These are phyloP conservation scores for Inosperma sp. DNA, from an alignment of 768 basidiomycete species.

Conservation along the genomic window DNA sequence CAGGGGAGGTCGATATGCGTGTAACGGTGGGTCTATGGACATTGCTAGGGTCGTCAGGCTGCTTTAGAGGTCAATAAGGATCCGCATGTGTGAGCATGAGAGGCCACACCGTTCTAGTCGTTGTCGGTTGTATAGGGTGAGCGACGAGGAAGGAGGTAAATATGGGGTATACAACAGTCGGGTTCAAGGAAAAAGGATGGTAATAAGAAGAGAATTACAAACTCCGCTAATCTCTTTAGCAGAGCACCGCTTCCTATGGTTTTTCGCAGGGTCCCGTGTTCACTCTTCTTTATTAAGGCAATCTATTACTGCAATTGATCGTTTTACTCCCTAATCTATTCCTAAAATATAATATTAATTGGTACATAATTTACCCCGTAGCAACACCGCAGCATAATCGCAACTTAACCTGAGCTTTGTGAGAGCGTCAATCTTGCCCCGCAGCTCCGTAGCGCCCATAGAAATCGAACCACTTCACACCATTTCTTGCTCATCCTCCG, in stretches of 20 bases:
- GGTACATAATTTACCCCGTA: too few species aligned
- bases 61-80: constrained; percentile 7
- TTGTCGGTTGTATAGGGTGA: constrained; percentile 11
- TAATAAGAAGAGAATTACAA: constrained; percentile 22
- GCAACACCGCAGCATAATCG: too few species aligned
- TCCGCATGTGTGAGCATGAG: constrained; percentile 1
- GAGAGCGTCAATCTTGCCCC: too few species aligned
- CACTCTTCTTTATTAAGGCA: too few species aligned
- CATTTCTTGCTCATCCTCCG: too few species aligned
- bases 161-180: constrained; percentile 14
- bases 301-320: too few species aligned
- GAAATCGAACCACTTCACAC: too few species aligned
- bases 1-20: constrained; percentile 8
- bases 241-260: not conserved
- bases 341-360: too few species aligned
- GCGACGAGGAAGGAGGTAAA: constrained; percentile 16
- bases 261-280: too few species aligned
- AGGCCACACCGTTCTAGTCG: constrained; percentile 12
- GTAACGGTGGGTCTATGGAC: constrained; percentile 9
- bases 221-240: constrained; percentile 26
- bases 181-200: constrained; percentile 23
- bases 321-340: too few species aligned
- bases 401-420: too few species aligned
- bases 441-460: too few species aligned
- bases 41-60: constrained; percentile 1